phyloP scores from a whole-genome alignment of 768 basidiomycete species.

The Gloeopeniophorella convolvens region DNA sequence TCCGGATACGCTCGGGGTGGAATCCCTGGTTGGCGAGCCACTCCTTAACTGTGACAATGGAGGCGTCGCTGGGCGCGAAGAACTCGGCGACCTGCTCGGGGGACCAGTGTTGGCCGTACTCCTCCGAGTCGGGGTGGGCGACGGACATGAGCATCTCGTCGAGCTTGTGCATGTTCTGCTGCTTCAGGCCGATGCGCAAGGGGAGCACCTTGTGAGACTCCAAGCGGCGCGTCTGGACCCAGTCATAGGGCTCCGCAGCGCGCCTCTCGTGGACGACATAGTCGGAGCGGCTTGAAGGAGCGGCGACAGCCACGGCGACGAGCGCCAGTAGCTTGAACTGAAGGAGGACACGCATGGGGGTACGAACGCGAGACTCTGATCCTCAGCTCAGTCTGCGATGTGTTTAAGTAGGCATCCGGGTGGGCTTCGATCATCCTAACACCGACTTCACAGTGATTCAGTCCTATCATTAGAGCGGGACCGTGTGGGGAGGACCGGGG shows the following conservation, averaged over 20 bases:
- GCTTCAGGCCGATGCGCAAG: slow-evolving; percentile 40
- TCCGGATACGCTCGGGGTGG: slow-evolving; percentile 28
- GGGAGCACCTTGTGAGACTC: slow-evolving; percentile 32
- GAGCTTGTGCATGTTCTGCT: slow-evolving; percentile 35
- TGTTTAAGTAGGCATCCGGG: too few relatives aligned
- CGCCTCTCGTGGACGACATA: slow-evolving; percentile 37
- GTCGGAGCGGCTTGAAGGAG: slow-evolving; percentile 14
- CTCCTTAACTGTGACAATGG: slow-evolving; percentile 31
- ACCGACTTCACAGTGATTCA: too few relatives aligned
- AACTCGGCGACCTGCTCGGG: slow-evolving; percentile 33
- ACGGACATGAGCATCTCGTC: slow-evolving; percentile 38
- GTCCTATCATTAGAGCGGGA: too few relatives aligned
- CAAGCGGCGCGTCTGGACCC: slow-evolving; percentile 28
- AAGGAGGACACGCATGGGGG: slow-evolving; percentile 8
- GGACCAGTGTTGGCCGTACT: slow-evolving; percentile 43
- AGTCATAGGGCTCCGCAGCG: slow-evolving; percentile 28
- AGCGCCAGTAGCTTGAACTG: slow-evolving; percentile 17
- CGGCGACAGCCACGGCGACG: slow-evolving; percentile 19
- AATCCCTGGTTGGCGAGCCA: slow-evolving; percentile 39
- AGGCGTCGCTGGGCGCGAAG: slow-evolving; percentile 36
- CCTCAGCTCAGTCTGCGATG: too few relatives aligned
- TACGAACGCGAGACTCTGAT: not conserved
- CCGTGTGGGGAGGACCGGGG: too few relatives aligned
- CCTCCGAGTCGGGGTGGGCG: slow-evolving; percentile 37
- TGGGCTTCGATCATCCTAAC: too few relatives aligned